phyloP scores from a whole-genome alignment of 2,329 filamentous ascomycete genomes.

The Tolypocladium pustulatum region DNA sequence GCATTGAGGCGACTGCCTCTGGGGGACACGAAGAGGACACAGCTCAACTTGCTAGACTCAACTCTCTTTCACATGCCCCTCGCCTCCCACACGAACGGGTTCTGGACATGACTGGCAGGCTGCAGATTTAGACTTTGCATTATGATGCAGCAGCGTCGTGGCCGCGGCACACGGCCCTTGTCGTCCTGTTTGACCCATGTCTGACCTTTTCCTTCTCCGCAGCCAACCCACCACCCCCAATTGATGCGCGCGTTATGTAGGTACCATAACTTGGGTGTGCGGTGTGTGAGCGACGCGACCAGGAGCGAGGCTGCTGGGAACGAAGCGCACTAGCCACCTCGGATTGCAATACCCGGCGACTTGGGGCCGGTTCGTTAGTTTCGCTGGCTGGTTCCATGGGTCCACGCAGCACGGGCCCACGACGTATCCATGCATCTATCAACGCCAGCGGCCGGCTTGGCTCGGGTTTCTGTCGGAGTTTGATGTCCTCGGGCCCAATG shows the following conservation, averaged over 20 bases:
- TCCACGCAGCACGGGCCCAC: neutral
- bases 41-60: neutral
- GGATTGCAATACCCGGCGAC: neutral
- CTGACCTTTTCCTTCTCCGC: neutral
- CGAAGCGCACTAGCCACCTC: neutral
- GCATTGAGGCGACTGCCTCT: neutral
- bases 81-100: neutral
- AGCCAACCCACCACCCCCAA: neutral
- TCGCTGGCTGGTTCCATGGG: neutral
- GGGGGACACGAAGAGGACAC: neutral
- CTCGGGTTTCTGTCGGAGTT: neutral
- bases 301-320: neutral
- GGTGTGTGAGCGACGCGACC: too few relatives aligned
- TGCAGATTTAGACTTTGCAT: neutral
- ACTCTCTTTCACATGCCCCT: neutral
- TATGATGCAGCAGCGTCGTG: neutral
- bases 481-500: neutral
- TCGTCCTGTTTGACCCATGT: neutral
- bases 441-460: neutral
- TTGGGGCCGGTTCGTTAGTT: neutral
- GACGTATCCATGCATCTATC: neutral
- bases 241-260: neutral
- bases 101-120: neutral
- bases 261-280: too few relatives aligned
- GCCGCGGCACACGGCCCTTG: neutral